Conservation (phyloP, 1,284 basidiomycete species). For the Ustilago sp. region DNA sequence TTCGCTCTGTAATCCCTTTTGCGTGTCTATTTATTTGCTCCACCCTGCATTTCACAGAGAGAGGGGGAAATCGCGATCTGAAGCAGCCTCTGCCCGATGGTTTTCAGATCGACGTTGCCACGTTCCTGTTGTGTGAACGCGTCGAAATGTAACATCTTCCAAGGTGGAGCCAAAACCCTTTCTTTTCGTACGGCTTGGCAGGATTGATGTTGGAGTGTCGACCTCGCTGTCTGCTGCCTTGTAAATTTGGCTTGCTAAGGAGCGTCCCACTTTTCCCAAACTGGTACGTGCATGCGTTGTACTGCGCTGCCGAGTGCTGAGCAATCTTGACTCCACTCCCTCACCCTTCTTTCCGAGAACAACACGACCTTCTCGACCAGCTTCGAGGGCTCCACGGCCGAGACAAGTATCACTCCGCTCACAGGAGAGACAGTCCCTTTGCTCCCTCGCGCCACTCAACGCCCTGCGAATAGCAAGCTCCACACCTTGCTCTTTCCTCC, state of each 20-base stretch:
- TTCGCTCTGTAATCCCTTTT: slow-evolving; percentile 1
- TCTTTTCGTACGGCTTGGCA: slow-evolving; percentile 16
- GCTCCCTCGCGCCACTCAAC: neutral
- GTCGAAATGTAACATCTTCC: slow-evolving; percentile 16
- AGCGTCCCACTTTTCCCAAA: neutral
- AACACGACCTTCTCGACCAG: slow-evolving; percentile 1
- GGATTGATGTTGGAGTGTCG: neutral
- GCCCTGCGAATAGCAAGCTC: neutral
- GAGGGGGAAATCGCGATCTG: neutral
- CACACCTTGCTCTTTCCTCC: neutral
- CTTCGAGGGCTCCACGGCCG: neutral
- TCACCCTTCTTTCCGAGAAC: neutral
- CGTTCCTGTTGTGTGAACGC: slow-evolving; percentile 3
- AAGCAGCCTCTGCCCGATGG: neutral
- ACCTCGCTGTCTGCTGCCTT: slow-evolving; percentile 15
- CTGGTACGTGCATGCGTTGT: slow-evolving; percentile 4
- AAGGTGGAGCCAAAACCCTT: neutral
- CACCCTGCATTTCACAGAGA: slow-evolving; percentile 12
- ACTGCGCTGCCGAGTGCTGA: neutral
- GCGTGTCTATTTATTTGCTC: slow-evolving; percentile 14
- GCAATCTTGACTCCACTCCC: slow-evolving; percentile 2
- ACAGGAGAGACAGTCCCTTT: too few species aligned
- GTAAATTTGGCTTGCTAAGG: neutral
- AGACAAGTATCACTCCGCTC: too few species aligned
- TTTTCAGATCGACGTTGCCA: neutral